Conservation (phyloP, 495 filamentous ascomycete species). For the Penicilliopsis zonata region DNA sequence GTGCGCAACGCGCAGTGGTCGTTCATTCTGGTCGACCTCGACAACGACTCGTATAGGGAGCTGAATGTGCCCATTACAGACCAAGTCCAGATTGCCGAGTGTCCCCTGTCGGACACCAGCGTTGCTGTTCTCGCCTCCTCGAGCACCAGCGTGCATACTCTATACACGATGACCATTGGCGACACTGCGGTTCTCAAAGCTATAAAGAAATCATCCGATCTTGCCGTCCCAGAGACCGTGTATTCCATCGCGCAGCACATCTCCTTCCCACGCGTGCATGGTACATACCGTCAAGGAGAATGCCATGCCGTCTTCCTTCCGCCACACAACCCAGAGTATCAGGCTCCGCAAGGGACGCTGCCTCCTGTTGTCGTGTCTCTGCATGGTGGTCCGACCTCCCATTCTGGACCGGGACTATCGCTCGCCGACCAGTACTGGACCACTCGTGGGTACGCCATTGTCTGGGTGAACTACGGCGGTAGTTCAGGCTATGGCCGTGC, state of each 20-base stretch:
- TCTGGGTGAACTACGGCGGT: slow-evolving; percentile 36
- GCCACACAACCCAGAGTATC: slow-evolving; percentile 30
- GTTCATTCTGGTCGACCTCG: too few relatives aligned
- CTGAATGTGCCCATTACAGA: too few relatives aligned
- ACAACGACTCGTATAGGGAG: too few relatives aligned
- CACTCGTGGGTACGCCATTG: slow-evolving; percentile 36
- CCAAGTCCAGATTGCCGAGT: too few relatives aligned
- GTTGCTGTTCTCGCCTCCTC: slow-evolving; percentile 16
- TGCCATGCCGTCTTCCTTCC: slow-evolving; percentile 32
- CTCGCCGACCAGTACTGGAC: slow-evolving; percentile 37
- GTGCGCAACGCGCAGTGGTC: too few relatives aligned
- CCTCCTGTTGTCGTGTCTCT: slow-evolving; percentile 33
- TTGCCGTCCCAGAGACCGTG: slow-evolving; percentile 14
- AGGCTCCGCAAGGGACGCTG: slow-evolving; percentile 10
- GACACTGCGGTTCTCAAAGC: slow-evolving; percentile 4
- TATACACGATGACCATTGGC: slow-evolving; percentile 12
- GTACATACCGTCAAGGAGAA: slow-evolving; percentile 10
- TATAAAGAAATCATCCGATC: slow-evolving; percentile 6
- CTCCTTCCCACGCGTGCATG: slow-evolving; percentile 18
- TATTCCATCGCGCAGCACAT: slow-evolving; percentile 21
- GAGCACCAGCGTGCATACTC: slow-evolving; percentile 5
- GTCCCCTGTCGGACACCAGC: slow-evolving; percentile 6
- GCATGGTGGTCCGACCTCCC: slow-evolving; percentile 39
- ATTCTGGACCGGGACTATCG: slow-evolving; percentile 15
- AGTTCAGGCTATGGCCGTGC: slow-evolving; percentile 34